Evolutionary conservation across 2,329 filamentous ascomycete genomes (phyloP), one percentile per base, ranked within the genome.

Genomic region (Claviceps sp.): DNA sequence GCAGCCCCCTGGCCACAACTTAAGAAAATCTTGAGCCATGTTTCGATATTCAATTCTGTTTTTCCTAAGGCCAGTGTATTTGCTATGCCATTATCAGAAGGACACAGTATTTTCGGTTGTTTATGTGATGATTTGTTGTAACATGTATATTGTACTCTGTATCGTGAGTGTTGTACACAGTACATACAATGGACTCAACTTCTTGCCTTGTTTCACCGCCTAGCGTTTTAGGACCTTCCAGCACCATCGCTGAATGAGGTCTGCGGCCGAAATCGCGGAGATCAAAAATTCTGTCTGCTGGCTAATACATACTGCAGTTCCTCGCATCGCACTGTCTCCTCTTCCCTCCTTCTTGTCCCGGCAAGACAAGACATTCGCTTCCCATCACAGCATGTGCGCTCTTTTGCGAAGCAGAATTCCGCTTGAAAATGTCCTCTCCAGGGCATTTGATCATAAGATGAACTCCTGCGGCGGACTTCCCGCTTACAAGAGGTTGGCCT

Each of bases 401-500:
- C 60, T 75, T 53, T 65, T 69, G 59, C 70, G 62, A 69, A 73
- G 69, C 68, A 70, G 62, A 52, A 60, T 58, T 44, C 66, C 67
- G 57, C 65, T 72, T 58, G 65, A 73, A 56, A 65, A 65, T 58
- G 67, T 66, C 57, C 62, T 75, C 44, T 63, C 67, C 17, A 65
- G 72, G 63, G 67, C 68, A 50, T 68, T 71, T 57, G 62, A 68
- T 53, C 66, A 69, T 55, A 48, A 61, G 48, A 57, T 55, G 56
- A 54, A 62, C 55, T 65, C 68, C 51, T 61, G 67, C 56, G 66
- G 70, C 63, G 73, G 70, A 67, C 70, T 71, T 50, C 73, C 73
- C 52, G 71, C 73, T 22, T 74, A 72, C 57, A 66, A 70, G 61
- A 70, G 74, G 66, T 70, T 77, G 72, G 64, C 63, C 53, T 69